Conservation (phyloP, 2,329 filamentous ascomycete genomes). For the Arthrinium puccinioides region DNA sequence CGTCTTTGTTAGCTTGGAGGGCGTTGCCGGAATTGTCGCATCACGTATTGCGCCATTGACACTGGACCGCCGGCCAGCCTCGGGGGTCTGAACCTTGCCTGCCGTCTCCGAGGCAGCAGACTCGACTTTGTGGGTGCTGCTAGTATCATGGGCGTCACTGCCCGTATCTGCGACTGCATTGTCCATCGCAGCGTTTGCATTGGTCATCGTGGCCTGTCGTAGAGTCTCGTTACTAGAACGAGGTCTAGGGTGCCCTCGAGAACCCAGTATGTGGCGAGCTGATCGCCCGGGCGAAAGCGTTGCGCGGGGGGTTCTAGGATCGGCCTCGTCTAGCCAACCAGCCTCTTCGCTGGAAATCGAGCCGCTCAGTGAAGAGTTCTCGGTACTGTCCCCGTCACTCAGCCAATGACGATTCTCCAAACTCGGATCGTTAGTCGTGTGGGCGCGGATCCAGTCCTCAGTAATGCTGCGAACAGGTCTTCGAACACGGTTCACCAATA, state of each 20-base stretch:
- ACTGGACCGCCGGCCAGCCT: conserved; percentile 20
- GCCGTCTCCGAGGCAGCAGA: conserved; percentile 16
- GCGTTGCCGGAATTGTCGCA: conserved; percentile 15
- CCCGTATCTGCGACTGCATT: conserved; percentile 12
- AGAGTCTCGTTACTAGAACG: conserved; percentile 52
- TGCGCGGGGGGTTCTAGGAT: conserved; percentile 41
- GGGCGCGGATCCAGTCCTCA: conserved; percentile 81
- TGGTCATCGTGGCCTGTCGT: conserved; percentile 28
- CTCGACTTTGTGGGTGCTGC: conserved; percentile 19
- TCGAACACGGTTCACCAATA: conserved; percentile 56
- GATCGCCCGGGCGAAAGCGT: conserved; percentile 21
- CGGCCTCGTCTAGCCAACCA: conserved; percentile 41
- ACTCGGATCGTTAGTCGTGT: conserved; percentile 63
- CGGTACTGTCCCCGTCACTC: conserved; percentile 70
- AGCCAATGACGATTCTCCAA: conserved; percentile 74
- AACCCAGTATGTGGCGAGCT: conserved; percentile 13
- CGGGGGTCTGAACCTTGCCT: conserved; percentile 23
- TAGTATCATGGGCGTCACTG: conserved; percentile 15
- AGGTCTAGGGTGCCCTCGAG: conserved; percentile 33
- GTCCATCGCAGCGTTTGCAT: conserved; percentile 17
- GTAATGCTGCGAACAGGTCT: conserved; percentile 58
- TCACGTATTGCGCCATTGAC: conserved; percentile 8
- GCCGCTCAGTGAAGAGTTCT: conserved; percentile 68
- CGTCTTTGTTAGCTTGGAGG: conserved; percentile 24
- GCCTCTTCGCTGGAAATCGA: conserved; percentile 44